Conservation (phyloP, 148 eudicot species). For the Pouteria glomerata region DNA sequence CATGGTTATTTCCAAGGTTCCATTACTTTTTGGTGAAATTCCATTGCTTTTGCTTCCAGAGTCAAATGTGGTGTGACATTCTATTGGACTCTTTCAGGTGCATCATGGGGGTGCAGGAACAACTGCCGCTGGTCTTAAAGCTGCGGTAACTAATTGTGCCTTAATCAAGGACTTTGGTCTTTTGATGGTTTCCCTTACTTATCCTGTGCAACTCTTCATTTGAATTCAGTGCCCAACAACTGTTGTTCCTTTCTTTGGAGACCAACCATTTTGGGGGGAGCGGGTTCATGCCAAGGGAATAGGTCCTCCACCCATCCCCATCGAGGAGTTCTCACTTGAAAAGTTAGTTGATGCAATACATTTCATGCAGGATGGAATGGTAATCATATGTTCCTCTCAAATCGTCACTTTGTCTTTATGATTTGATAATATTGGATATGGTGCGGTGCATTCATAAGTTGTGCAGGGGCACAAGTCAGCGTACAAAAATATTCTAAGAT, state of each 20-base stretch:
- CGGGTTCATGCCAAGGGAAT: constrained; percentile 73
- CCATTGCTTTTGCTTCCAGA: background rate
- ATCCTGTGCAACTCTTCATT: background rate
- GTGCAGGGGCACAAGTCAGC: too few species aligned
- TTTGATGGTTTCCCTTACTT: background rate
- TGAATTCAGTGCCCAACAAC: constrained; percentile 83
- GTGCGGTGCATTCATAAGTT: background rate
- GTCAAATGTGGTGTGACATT: background rate
- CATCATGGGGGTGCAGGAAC: constrained; percentile 90
- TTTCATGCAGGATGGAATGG: constrained; percentile 70
- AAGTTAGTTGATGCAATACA: constrained; percentile 59
- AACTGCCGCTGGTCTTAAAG: constrained; percentile 81
- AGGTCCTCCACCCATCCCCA: constrained; percentile 81
- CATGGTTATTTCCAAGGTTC: background rate
- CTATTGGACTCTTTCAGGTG: constrained; percentile 36
- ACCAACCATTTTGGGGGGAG: constrained; percentile 97
- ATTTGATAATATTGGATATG: background rate
- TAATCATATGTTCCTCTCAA: constrained; percentile 16
- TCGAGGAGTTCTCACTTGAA: constrained; percentile 60
- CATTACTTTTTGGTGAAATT: background rate
- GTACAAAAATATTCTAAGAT: too few species aligned
- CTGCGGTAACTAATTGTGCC: constrained; percentile 43
- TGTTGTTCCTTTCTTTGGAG: constrained; percentile 90
- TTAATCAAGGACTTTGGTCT: background rate
- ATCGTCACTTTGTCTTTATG: background rate